These are phyloP conservation scores for Zymoseptoria brevis DNA, from an alignment of 2,329 filamentous ascomycete species.

Conservation along the genomic window DNA sequence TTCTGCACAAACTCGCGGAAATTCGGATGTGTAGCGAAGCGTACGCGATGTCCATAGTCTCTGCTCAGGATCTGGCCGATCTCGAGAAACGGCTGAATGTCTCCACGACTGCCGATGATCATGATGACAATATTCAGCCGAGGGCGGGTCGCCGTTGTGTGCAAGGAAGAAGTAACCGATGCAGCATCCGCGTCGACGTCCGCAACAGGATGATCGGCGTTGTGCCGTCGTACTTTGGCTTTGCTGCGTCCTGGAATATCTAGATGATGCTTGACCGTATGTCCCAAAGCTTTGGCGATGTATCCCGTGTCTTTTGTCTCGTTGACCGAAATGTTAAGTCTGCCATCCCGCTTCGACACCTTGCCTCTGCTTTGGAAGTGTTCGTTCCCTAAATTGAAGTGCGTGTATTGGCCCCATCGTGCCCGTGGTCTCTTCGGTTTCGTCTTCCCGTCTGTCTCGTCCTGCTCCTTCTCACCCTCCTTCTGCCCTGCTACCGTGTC, in stretches of 20 bases:
- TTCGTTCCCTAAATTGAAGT: constrained; percentile 56
- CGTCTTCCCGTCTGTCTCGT: constrained; percentile 9
- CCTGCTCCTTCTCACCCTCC: constrained; percentile 2
- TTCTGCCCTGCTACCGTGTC: constrained; percentile 12
- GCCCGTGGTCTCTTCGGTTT: constrained; percentile 3
- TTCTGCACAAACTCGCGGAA: constrained; percentile 69
- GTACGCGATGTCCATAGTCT: constrained; percentile 63
- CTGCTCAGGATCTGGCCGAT: constrained; percentile 66
- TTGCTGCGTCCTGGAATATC: constrained; percentile 23
- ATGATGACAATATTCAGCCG: constrained; percentile 72
- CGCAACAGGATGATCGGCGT: constrained; percentile 9
- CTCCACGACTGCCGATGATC: constrained; percentile 72
- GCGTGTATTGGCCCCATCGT: constrained; percentile 35
- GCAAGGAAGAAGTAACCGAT: constrained; percentile 21
- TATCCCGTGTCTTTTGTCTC: constrained; percentile 64
- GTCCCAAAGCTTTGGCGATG: constrained; percentile 63
- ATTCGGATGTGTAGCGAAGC: constrained; percentile 69
- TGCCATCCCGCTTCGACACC: constrained; percentile 60
- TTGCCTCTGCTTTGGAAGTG: constrained; percentile 57
- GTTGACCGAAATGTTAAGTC: constrained; percentile 63
- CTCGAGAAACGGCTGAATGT: constrained; percentile 72
- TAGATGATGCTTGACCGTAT: constrained; percentile 52
- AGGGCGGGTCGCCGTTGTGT: constrained; percentile 30
- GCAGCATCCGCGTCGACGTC: constrained; percentile 15
- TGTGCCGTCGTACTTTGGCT: constrained; percentile 27